Evolutionary conservation across 306 rosid species (phyloP).

Genomic region (Alnus rubra): DNA sequence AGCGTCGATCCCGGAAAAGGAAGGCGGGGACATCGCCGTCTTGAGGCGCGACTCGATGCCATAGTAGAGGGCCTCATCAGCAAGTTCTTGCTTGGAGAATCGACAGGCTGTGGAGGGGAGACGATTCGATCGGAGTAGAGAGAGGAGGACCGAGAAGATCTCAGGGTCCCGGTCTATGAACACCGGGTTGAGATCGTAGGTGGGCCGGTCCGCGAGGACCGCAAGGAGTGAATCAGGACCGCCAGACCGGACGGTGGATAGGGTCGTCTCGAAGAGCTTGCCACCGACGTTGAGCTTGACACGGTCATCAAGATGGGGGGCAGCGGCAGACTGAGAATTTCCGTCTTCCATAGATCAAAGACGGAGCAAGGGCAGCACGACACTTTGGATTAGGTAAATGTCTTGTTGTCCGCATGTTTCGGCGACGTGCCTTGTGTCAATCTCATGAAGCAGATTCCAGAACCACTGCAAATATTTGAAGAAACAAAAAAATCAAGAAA

Average conservation of each 20-base stretch:
- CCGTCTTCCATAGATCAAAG: constrained; percentile 17
- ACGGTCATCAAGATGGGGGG: constrained; percentile 39
- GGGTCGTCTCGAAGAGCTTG: constrained; percentile 75
- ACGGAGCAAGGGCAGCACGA: no score
- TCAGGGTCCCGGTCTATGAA: constrained; percentile 95
- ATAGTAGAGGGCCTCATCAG: constrained; percentile 80
- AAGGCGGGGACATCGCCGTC: constrained; percentile 57
- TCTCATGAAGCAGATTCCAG: no score
- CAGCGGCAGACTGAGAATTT: constrained; percentile 29
- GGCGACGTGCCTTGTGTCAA: no score
- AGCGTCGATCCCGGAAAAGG: constrained; percentile 75
- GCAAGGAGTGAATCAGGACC: constrained; percentile 74
- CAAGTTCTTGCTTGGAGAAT: constrained; percentile 77
- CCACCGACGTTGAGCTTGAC: constrained; percentile 93
- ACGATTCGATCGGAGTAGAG: constrained; percentile 72
- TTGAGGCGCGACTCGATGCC: constrained; percentile 73
- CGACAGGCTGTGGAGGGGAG: constrained; percentile 64
- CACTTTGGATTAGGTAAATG: no score
- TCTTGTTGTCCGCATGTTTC: no score
- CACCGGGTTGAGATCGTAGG: constrained; percentile 49
- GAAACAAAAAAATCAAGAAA: no score
- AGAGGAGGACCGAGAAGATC: constrained; percentile 78
- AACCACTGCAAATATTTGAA: no score
- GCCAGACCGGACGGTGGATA: constrained; percentile 66
- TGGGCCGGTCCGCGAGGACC: constrained; percentile 60